Base-by-base conservation (phyloP, 1,284 basidiomycete genomes). In the Sanghuangporus sanghuang region DNA sequence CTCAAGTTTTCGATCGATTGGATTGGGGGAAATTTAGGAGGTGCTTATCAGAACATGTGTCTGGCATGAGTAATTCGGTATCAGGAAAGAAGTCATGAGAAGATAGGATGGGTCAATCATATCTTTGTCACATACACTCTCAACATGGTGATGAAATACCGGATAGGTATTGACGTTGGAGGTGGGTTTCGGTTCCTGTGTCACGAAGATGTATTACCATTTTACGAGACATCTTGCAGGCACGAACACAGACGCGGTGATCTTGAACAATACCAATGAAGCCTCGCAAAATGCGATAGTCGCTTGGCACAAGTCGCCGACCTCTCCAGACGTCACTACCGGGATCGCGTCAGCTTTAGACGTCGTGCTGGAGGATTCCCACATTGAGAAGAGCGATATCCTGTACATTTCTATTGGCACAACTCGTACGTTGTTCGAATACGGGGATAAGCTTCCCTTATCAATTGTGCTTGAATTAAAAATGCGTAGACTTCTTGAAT, bases 221-320 rank as follows among this genome's bases (percentile, higher is more conserved):
- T 18, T 53, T 35, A 32, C 39, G 21, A 48, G 14, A 7, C 21
- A 18, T 18, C 55, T 44, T 59, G 48, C 55, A 81, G 80, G 80
- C 35, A 81, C 79, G 8, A 83, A 81, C 68, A 82, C 80, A 1
- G 83, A 85, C 66, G 79, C 79, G 36, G 83, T 83, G 38, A 74
- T 85, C 35, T 77, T 85, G 61, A 79, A 82, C 69, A 71, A 80
- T 8, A 71, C 76, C 3, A 71, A 70, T 40, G 71, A 68, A 3
- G 71, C 73, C 7, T 76, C 35, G 40, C 75, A 18, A 72, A 76
- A 53, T 78, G 78, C 11, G 73, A 64, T 86, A 6, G 69, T 85
- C 1, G 81, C 83, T 0, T 77, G 76, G 40, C 76, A 74, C 73
- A 86, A 86, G 70, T 73, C 80, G 3, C 76, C 77, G 7, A 85